Conservation (phyloP, 2,329 filamentous ascomycete genomes). For the Verticillium alfalfae region DNA sequence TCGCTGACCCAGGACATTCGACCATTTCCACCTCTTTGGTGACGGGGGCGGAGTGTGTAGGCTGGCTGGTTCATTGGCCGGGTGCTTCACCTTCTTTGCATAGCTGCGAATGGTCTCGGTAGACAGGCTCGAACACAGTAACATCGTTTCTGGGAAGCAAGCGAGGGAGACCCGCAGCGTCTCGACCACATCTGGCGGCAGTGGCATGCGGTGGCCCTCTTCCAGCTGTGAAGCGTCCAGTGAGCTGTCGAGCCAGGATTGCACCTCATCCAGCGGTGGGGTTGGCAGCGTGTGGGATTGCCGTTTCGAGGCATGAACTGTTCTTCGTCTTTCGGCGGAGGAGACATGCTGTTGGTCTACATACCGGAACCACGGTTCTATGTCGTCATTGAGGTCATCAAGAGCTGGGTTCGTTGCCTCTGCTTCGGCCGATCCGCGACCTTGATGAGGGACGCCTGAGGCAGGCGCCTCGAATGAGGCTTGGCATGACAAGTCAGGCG, state of each 20-base stretch:
- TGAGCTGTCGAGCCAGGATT: conserved; percentile 12
- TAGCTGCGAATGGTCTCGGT: conserved; percentile 54
- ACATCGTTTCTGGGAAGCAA: conserved; percentile 56
- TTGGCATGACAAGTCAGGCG: neutral
- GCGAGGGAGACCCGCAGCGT: conserved; percentile 46
- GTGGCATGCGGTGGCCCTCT: conserved; percentile 27
- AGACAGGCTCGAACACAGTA: conserved; percentile 47
- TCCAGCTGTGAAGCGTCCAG: conserved; percentile 7
- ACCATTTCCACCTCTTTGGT: conserved; percentile 11
- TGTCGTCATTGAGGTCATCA: conserved; percentile 11
- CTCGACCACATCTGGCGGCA: conserved; percentile 49
- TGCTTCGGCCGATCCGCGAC: neutral
- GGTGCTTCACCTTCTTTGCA: conserved; percentile 46
- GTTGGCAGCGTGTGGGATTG: neutral
- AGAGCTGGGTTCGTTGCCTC: conserved; percentile 3
- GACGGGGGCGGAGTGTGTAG: conserved; percentile 8
- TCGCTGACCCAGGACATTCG: conserved; percentile 7
- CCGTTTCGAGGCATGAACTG: neutral
- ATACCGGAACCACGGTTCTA: conserved; percentile 13
- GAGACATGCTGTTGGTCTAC: conserved; percentile 6
- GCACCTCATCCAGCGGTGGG: conserved; percentile 5
- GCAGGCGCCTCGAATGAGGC: neutral
- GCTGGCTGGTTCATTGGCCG: conserved; percentile 2
- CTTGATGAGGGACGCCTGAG: neutral
- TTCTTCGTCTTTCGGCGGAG: neutral